These are phyloP conservation scores for Schizothecium vesticola DNA, from an alignment of 495 filamentous ascomycete species.

Conservation along the genomic window DNA sequence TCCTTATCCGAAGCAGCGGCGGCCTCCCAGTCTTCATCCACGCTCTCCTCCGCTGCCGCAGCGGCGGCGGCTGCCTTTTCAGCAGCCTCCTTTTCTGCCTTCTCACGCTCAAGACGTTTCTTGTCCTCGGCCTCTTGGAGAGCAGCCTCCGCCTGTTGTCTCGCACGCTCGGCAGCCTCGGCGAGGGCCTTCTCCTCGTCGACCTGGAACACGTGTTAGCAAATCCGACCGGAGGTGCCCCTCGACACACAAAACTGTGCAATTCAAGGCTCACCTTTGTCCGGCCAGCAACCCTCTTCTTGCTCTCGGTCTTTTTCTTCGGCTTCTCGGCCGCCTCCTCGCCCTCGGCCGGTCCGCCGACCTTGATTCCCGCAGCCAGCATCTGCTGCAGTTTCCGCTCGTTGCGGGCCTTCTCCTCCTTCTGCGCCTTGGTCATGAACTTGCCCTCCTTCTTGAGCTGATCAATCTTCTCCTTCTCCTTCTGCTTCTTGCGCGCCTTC, in stretches of 20 bases:
- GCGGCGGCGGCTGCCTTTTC: conserved; percentile 51
- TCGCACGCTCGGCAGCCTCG: conserved; percentile 64
- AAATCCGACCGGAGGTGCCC: neutral
- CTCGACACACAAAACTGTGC: too few relatives aligned
- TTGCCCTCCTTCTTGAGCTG: conserved; percentile 94
- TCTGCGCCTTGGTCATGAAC: conserved; percentile 89
- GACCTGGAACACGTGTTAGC: conserved; percentile 34
- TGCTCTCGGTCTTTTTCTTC: conserved; percentile 67
- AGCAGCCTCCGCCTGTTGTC: conserved; percentile 59
- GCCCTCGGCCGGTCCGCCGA: conserved; percentile 63
- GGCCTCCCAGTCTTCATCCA: conserved; percentile 83
- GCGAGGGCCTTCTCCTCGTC: conserved; percentile 67
- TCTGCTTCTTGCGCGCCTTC: conserved; percentile 79
- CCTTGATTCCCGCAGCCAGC: conserved; percentile 78
- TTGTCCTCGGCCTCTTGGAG: conserved; percentile 56
- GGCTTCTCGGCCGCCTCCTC: conserved; percentile 36
- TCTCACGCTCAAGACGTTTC: conserved; percentile 42
- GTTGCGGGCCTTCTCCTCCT: conserved; percentile 74
- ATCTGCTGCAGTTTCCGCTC: conserved; percentile 91
- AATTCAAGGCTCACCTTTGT: conserved; percentile 52
- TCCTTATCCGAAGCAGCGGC: conserved; percentile 68
- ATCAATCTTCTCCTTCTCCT: conserved; percentile 92
- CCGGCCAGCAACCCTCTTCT: conserved; percentile 61
- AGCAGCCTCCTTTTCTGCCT: conserved; percentile 50
- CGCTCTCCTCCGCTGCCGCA: conserved; percentile 50